These are phyloP conservation scores for Saitozyma sp. DNA, from an alignment of 768 basidiomycete species.

Conservation along the genomic window DNA sequence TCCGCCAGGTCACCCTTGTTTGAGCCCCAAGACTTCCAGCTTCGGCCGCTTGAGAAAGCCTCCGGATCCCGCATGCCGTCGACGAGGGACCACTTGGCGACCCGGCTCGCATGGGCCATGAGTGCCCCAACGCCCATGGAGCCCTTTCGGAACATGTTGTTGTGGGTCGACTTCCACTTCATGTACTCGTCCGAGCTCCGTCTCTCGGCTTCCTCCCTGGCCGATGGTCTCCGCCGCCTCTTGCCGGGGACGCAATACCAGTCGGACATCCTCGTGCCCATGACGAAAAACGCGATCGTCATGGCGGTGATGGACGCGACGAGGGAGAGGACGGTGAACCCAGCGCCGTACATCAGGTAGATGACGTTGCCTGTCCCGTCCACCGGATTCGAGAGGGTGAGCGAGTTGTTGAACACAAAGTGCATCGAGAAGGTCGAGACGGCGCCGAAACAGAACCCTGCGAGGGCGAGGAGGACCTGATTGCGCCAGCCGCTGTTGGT, in stretches of 20 bases:
- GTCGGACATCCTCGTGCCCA: constrained; percentile 47
- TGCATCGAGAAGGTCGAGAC: constrained; percentile 54
- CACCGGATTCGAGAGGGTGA: constrained; percentile 28
- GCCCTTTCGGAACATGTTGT: constrained; percentile 19
- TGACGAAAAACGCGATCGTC: constrained; percentile 52
- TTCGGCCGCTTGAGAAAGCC: too few relatives aligned
- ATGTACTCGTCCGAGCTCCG: constrained; percentile 35
- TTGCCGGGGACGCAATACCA: constrained; percentile 27
- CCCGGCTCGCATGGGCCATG: constrained; percentile 20
- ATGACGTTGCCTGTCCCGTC: constrained; percentile 1
- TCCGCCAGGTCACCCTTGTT: neutral
- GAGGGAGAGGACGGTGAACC: constrained; percentile 50
- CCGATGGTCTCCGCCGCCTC: neutral
- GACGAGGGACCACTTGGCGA: constrained; percentile 37
- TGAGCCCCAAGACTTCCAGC: neutral
- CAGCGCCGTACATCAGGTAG: constrained; percentile 45
- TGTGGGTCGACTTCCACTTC: constrained; percentile 36
- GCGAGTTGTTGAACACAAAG: constrained; percentile 53
- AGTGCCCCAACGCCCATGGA: constrained; percentile 28
- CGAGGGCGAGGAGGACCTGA: constrained; percentile 41
- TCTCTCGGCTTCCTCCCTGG: constrained; percentile 6
- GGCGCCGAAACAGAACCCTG: constrained; percentile 50
- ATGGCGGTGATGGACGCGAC: constrained; percentile 47
- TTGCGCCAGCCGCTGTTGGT: constrained; percentile 50
- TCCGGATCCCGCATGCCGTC: neutral